phyloP scores from a whole-genome alignment of 2,329 filamentous ascomycete genomes.

The Zasmidium cellare region DNA sequence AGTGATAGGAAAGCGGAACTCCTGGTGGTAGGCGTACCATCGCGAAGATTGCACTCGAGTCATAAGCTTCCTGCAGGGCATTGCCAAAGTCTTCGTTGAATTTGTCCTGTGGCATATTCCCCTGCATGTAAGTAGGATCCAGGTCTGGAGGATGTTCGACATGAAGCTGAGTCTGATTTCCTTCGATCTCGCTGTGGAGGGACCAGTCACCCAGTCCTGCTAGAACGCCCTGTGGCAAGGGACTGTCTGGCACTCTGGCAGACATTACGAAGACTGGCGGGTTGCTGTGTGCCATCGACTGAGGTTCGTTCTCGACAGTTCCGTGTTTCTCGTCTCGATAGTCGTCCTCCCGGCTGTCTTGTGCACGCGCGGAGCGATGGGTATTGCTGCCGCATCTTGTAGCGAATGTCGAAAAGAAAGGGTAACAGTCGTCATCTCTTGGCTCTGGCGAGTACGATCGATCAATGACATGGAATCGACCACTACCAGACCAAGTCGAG shows the following conservation, averaged over 20 bases:
- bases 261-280: not conserved
- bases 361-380: too few relatives aligned
- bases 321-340: too few relatives aligned
- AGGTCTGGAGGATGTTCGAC: not conserved
- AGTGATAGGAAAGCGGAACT: not conserved
- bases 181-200: not conserved
- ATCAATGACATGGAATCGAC: not conserved
- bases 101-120: not conserved
- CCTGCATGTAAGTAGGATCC: not conserved
- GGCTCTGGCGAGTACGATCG: not conserved
- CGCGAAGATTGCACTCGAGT: not conserved
- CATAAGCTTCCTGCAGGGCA: not conserved
- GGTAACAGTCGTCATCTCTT: not conserved
- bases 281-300: not conserved
- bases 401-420: not conserved
- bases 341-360: too few relatives aligned
- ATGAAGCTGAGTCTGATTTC: not conserved
- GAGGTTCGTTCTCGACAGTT: too few relatives aligned
- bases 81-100: not conserved
- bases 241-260: not conserved
- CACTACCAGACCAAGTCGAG: not conserved
- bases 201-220: not conserved
- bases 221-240: not conserved
- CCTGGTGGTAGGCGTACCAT: not conserved
- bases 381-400: not conserved